Base-by-base conservation (phyloP, 2,329 filamentous ascomycete genomes). In the Microsporum audouinii region DNA sequence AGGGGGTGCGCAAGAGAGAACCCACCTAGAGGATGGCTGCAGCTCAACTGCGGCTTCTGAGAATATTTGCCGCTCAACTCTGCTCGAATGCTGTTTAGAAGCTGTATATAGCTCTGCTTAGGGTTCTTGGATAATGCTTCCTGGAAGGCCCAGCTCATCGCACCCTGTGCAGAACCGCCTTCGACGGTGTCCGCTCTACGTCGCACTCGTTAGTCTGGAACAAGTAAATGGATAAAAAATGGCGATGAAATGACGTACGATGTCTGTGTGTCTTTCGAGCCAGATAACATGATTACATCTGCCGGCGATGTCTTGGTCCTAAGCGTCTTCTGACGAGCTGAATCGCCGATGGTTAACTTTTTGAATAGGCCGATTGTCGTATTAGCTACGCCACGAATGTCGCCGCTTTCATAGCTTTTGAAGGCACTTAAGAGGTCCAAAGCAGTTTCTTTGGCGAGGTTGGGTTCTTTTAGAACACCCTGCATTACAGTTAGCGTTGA, bases 41-140 rank as follows among this genome's bases (percentile, higher is more conserved):
- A 59, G 43, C 57, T 59, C 43, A 59, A 51, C 57, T 59, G 57
- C 57, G 57, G 57, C 33, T 59, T 59, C 41, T 59, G 57, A 3
- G 39, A 51, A 49, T 47, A 59, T 17, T 49, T 59, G 5, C 57
- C 57, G 34, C 43, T 51, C 57, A 59, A n/a, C 43, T 47, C 39
- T 5, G 39, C 23, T 5, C 57, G 41, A 14, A 59, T 59, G 27
- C 23, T 47, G 31, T 59, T 59, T 27, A 59, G 39, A n/a, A 59
- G 57, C 43, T 59, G 39, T 5, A 51, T 36, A 59, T 59, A 59
- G 41, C 57, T 59, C 12, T 33, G 57, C 12, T 51, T 47, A 4
- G 57, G 57, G n/a, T 59, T 41, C 33, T 59, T 59, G 1, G 6
- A 33, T 23, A 59, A 38, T n/a, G 57, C 57, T 17, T 51, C 39